Percentiles rank a stretch among this genome's conserved stretches.
Conservation (phyloP, 371 early-diverging fungal species). For the Mucor piriformis region DNA sequence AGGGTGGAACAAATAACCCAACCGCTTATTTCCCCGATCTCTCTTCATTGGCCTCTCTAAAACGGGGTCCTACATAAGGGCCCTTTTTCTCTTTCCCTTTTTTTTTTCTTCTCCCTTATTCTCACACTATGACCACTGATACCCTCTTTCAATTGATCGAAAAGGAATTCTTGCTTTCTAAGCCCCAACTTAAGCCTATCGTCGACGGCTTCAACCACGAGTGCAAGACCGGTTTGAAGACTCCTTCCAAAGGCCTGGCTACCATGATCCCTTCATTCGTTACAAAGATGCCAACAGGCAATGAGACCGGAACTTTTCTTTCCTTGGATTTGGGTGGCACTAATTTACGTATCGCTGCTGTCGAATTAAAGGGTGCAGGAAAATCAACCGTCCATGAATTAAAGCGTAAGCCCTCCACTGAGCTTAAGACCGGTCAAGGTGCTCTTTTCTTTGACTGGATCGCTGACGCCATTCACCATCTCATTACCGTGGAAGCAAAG, state of each 20-base stretch:
- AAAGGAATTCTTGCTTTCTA: constrained; percentile 40
- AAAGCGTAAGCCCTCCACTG: constrained; percentile 57
- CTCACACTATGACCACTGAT: constrained; percentile 15
- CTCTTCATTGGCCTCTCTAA: constrained; percentile 10
- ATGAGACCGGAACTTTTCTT: constrained; percentile 83
- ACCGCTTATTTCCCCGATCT: constrained; percentile 18
- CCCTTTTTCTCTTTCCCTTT: constrained; percentile 3
- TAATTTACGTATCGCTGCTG: constrained; percentile 86
- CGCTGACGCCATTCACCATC: constrained; percentile 62
- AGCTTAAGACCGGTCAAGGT: constrained; percentile 65
- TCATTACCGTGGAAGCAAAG: constrained; percentile 33
- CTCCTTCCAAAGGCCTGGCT: constrained; percentile 53
- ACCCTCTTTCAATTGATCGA: constrained; percentile 34
- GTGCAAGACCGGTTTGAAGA: constrained; percentile 42
- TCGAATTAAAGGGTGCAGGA: constrained; percentile 75
- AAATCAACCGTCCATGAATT: constrained; percentile 72
- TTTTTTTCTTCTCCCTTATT: constrained; percentile 7
- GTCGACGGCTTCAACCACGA: constrained; percentile 51
- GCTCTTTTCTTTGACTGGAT: constrained; percentile 89
- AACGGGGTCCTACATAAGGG: neutral
- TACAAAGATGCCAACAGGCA: constrained; percentile 78
- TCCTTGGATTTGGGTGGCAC: constrained; percentile 94
- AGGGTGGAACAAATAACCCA: constrained; percentile 13
- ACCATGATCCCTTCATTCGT: constrained; percentile 88
- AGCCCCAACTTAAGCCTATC: constrained; percentile 53